phyloP scores from a whole-genome alignment of 2,329 filamentous ascomycete genomes.

The Paraphaeosphaeria sporulosa region DNA sequence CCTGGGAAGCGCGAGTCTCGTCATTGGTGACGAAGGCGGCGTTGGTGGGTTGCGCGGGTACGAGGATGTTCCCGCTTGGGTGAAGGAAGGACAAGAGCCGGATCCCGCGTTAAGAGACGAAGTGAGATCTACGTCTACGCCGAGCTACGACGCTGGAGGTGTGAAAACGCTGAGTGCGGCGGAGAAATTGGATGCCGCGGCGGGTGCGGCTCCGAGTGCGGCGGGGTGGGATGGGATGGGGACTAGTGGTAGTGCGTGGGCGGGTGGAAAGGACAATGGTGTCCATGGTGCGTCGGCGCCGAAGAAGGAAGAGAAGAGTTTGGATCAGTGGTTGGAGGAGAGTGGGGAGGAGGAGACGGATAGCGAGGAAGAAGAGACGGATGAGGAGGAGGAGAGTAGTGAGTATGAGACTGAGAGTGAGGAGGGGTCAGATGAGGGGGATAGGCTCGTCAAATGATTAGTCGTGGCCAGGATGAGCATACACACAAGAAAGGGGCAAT shows the following conservation, averaged over 20 bases:
- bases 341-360: conserved; percentile 56
- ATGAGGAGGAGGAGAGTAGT: conserved; percentile 62
- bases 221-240: conserved; percentile 29
- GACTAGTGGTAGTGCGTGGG: conserved; percentile 58
- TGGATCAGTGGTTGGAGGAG: conserved; percentile 90
- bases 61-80: conserved; percentile 85
- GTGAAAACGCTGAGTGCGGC: conserved; percentile 62
- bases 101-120: conserved; percentile 75
- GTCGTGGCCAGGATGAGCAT: too few species aligned
- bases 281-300: conserved; percentile 13
- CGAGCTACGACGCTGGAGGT: conserved; percentile 35
- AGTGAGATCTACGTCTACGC: conserved; percentile 32
- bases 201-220: conserved; percentile 44
- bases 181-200: conserved; percentile 69
- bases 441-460: conserved; percentile 49
- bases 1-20: conserved; percentile 84
- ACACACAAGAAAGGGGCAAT: too few species aligned
- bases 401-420: conserved; percentile 64
- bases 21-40: conserved; percentile 78
- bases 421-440: conserved; percentile 40
- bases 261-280: conserved; percentile 9
- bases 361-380: conserved; percentile 60
- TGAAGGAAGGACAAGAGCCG: conserved; percentile 79
- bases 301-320: conserved; percentile 70
- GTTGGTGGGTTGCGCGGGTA: conserved; percentile 77